phyloP scores from a whole-genome alignment of 176 grass and related monocot species.

The Microstegium vimineum region DNA sequence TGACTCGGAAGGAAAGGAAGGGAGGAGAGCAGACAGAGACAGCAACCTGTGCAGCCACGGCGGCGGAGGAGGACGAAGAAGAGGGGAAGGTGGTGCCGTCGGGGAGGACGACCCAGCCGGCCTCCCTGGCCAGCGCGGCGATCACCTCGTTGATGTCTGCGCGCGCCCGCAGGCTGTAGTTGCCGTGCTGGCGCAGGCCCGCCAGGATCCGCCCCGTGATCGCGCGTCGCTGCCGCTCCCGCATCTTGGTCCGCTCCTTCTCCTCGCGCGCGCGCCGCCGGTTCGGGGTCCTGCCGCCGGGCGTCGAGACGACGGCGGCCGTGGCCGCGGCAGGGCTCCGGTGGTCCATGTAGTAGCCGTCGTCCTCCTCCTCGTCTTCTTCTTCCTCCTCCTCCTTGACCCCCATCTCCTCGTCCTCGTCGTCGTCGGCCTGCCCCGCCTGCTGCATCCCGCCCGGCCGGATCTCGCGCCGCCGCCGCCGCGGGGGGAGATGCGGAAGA shows the following conservation, averaged over 20 bases:
- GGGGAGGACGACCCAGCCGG: constrained; percentile 76
- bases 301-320: background rate
- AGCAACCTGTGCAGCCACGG: constrained; percentile 14
- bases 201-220: constrained; percentile 79
- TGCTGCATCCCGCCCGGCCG: constrained; percentile 22
- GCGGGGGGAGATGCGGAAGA: background rate
- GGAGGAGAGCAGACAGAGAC: background rate
- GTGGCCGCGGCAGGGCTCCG: background rate
- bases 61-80: background rate
- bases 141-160: constrained; percentile 81
- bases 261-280: constrained; percentile 53
- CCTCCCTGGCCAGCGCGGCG: constrained; percentile 50
- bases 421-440: constrained; percentile 18
- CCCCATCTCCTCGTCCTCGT: constrained; percentile 40
- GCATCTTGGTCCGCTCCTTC: constrained; percentile 89
- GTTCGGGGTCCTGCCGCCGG: background rate
- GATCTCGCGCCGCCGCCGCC: constrained; percentile 10
- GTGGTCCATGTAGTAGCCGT: constrained; percentile 19
- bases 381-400: constrained; percentile 38
- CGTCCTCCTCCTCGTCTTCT: background rate
- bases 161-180: constrained; percentile 71
- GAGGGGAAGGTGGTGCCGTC: constrained; percentile 77
- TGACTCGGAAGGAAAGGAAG: background rate
- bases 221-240: constrained; percentile 78
- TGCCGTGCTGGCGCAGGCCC: constrained; percentile 81